Base-by-base conservation (phyloP, 345 rosid species). In the Gossypium thurberi region DNA sequence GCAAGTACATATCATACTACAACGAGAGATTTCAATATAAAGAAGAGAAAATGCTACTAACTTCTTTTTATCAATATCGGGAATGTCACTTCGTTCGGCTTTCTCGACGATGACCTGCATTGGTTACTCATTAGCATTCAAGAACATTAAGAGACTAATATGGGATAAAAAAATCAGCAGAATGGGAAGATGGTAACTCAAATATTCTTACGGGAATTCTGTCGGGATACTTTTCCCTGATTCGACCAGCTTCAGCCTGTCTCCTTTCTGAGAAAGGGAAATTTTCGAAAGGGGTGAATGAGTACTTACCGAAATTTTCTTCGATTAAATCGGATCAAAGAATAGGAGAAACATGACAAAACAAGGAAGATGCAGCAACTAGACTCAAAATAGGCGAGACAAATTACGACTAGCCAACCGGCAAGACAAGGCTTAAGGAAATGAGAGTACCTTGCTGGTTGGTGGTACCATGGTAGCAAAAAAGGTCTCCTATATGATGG, bases 41-140 rank as follows among this genome's bases (percentile, higher is more conserved):
- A 66, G 7, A 74, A 1, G 15, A 8, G 63, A 17, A 60, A 46
- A 61, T 65, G 68, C 33, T 18, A 85, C 97, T 85, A 72, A 95
- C 99, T 95, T 95, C 78, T 92, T 92, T 84, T 95, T 95, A 79
- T 92, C 98, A 79, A 95, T 95, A 56, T 95, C 97, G 71, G 99
- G 98, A 65, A 92, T 87, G 81, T 95, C 96, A 76, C 89, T 86
- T 77, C 85, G 90, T 68, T 87, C 97, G 50, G 97, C 96, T 83
- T 78, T 95, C 76, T 95, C 99, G 66, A 95, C 96, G 69, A 95
- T 95, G 62, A 95, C 93, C 99, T 95, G 86, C 69, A 82, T 33
- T 13, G 23, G 51, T n/a, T 44, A n/a, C 40, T 33, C 23, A 62
- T 18, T 33, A 23, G 25, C 15, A 42, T 40, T 44, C n/a, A 43